Base-by-base conservation (phyloP, 306 rosid species). In the Quercus ilex region DNA sequence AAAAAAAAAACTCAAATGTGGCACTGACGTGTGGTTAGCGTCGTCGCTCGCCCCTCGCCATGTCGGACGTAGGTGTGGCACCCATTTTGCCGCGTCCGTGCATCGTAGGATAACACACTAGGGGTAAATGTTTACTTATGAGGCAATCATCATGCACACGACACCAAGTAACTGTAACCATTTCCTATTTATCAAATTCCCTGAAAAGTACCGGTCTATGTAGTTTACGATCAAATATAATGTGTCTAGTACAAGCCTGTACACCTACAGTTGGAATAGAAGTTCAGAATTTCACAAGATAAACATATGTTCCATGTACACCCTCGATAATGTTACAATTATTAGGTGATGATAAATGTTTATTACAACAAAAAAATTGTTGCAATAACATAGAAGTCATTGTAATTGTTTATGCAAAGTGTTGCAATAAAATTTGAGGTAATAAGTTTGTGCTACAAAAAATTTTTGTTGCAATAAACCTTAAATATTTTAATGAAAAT, bases 61-160 rank as follows among this genome's bases (percentile, higher is more conserved):
- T 23, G 23, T 23, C 23, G 23, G 23, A 23, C 23, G 0, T 0
- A 23, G 23, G 23, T 23, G 23, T 23, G 23, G 23, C 23, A 23
- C 23, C 23, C 23, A 23, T 23, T 23, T 23, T 23, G 23, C 23
- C 23, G 23, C 23, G 23, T 23, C 23, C 23, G 23, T 23, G 23
- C 23, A 23, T 23, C 23, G 23, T 23, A 76, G 3, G 81, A 46
- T 33, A 78, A 52, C 74, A 30, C 11, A 31, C 14, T 35, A 56
- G 1, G 13, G 2, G 13, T 49, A 28, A 56, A 5, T 14, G 76
- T 25, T 55, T 76, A 59, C 98, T 91, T 92, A 92, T 97, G 98
- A 92, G 79, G 98, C 96, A 89, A 95, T 90, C 99, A 95, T 95
- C 99, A 95, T 95, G 81, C 93, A 95, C 70, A 97, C 94, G 52